phyloP scores from a whole-genome alignment of 1,284 basidiomycete species.

The Flammula alnicola region DNA sequence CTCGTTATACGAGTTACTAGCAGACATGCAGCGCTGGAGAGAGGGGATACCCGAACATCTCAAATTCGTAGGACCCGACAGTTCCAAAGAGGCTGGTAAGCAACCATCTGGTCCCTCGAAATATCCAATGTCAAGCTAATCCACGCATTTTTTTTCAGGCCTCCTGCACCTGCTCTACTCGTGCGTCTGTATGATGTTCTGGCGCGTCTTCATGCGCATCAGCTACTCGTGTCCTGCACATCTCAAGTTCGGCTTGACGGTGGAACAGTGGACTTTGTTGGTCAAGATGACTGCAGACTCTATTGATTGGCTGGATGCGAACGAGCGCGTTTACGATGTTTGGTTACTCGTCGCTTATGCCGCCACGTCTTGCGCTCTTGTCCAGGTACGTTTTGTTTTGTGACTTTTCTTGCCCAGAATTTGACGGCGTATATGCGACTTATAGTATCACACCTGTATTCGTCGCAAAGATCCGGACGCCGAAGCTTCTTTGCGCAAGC shows the following conservation, averaged over 20 bases:
- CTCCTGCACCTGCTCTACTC: conserved; percentile 85
- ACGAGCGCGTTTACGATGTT: conserved; percentile 85
- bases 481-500: conserved; percentile 73
- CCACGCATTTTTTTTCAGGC: conserved; percentile 48
- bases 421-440: conserved; percentile 6
- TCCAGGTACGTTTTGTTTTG: conserved; percentile 70
- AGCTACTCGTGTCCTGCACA: conserved; percentile 86
- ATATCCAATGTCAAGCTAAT: too few species aligned
- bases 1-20: conserved; percentile 68
- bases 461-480: conserved; percentile 79
- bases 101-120: not conserved
- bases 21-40: conserved; percentile 82
- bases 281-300: conserved; percentile 76
- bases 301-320: conserved; percentile 88
- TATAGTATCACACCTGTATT: conserved; percentile 91
- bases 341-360: conserved; percentile 88
- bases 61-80: conserved; percentile 72
- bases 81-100: conserved; percentile 66
- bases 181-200: conserved; percentile 90
- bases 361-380: conserved; percentile 87
- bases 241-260: conserved; percentile 82
- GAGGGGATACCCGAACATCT: conserved; percentile 75
- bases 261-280: conserved; percentile 80
- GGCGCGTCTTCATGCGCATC: conserved; percentile 94
- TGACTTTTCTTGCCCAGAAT: conserved; percentile 15